phyloP scores from a whole-genome alignment of 2,329 filamentous ascomycete species.

The Phialocephala subalpina region DNA sequence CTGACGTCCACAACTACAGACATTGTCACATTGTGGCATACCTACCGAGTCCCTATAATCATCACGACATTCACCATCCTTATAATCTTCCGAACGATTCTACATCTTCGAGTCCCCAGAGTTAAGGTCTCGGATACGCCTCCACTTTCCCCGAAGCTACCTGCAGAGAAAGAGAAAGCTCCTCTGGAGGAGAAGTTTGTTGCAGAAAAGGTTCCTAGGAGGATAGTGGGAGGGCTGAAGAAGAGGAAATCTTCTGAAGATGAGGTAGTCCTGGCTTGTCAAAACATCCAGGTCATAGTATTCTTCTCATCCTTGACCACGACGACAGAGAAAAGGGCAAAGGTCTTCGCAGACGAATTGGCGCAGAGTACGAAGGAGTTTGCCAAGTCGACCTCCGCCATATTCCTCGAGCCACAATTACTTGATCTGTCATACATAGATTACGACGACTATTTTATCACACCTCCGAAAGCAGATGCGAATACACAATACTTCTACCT shows the following conservation, averaged over 20 bases:
- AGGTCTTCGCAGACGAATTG: slow-evolving; percentile 66
- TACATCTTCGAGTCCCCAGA: slow-evolving; percentile 44
- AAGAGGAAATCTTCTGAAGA: slow-evolving; percentile 37
- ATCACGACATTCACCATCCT: slow-evolving; percentile 48
- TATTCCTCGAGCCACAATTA: slow-evolving; percentile 66
- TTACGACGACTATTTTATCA: slow-evolving; percentile 91
- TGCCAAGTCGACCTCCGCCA: slow-evolving; percentile 39
- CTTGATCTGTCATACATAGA: slow-evolving; percentile 87
- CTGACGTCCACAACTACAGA: slow-evolving; percentile 27
- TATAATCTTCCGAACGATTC: slow-evolving; percentile 44
- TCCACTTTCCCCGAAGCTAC: slow-evolving; percentile 33
- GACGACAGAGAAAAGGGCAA: slow-evolving; percentile 78
- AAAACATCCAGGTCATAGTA: slow-evolving; percentile 74
- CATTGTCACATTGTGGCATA: slow-evolving; percentile 51
- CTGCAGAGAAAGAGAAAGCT: slow-evolving; percentile 36
- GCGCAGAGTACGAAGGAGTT: slow-evolving; percentile 49
- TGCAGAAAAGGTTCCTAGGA: slow-evolving; percentile 46
- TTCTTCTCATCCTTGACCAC: slow-evolving; percentile 93
- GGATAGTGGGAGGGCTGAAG: slow-evolving; percentile 45
- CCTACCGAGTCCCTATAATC: slow-evolving; percentile 54
- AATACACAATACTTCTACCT: slow-evolving; percentile 77
- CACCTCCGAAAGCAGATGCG: slow-evolving; percentile 67
- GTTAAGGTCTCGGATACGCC: slow-evolving; percentile 43
- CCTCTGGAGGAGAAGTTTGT: slow-evolving; percentile 29
- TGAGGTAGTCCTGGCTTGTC: slow-evolving; percentile 40